phyloP scores from a whole-genome alignment of 2,329 filamentous ascomycete species.

The Arthrobotrys entomopaga region DNA sequence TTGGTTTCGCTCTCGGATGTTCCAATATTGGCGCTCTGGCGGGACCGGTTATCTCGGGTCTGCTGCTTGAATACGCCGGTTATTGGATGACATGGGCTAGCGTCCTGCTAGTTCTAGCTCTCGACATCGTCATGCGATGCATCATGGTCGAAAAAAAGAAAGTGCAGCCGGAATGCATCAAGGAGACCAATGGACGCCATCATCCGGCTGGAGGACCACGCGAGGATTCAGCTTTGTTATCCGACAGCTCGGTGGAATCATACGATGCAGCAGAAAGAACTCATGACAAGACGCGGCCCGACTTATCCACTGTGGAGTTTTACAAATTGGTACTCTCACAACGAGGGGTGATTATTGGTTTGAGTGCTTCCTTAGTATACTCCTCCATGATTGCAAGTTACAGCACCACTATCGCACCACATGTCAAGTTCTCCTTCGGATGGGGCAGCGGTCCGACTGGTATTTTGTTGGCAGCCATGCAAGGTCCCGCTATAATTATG shows the following conservation, averaged over 20 bases:
- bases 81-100: conserved; percentile 60
- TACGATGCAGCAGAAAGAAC: neutral
- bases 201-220: neutral
- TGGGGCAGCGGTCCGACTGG: conserved; percentile 56
- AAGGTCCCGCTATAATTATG: conserved; percentile 54
- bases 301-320: conserved; percentile 40
- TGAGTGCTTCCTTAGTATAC: conserved; percentile 38
- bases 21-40: conserved; percentile 58
- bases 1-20: conserved; percentile 58
- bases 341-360: conserved; percentile 39
- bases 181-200: neutral
- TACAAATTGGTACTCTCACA: conserved; percentile 55
- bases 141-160: conserved; percentile 59
- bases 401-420: conserved; percentile 58
- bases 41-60: conserved; percentile 59
- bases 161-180: neutral
- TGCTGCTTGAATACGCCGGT: conserved; percentile 59
- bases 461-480: conserved; percentile 56
- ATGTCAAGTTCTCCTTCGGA: conserved; percentile 56
- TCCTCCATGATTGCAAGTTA: conserved; percentile 55
- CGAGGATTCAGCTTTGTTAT: conserved; percentile 6
- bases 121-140: conserved; percentile 60
- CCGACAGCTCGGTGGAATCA: neutral
- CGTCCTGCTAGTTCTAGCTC: conserved; percentile 58
- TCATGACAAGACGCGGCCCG: neutral